These are phyloP conservation scores for Phyllosticta citribraziliensis DNA, from an alignment of 2,329 filamentous ascomycete genomes.

Conservation along the genomic window DNA sequence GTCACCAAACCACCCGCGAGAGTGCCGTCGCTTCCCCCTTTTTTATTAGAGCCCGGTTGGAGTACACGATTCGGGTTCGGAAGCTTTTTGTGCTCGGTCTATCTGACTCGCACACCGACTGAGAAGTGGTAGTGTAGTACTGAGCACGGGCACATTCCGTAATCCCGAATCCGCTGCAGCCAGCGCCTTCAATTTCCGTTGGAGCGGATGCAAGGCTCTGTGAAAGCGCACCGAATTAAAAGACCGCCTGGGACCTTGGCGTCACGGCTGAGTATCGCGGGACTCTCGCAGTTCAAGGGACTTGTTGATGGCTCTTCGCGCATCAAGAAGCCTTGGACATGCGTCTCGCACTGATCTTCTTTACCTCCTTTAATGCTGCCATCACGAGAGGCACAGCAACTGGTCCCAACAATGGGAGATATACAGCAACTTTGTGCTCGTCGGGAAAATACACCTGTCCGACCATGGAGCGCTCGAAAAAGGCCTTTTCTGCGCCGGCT, in stretches of 20 bases:
- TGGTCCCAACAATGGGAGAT: slow-evolving; percentile 81
- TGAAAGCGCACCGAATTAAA: background rate
- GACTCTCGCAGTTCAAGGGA: background rate
- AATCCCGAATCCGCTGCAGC: background rate
- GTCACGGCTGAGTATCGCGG: background rate
- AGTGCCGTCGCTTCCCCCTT: background rate
- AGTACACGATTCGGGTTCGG: background rate
- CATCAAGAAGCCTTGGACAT: slow-evolving; percentile 1
- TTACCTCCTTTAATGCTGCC: slow-evolving; percentile 72
- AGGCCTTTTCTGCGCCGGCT: slow-evolving; percentile 80
- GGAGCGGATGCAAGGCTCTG: background rate
- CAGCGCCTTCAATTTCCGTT: background rate
- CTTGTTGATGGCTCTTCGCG: background rate
- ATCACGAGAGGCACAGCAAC: slow-evolving; percentile 84
- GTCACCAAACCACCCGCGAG: background rate
- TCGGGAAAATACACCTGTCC: slow-evolving; percentile 97
- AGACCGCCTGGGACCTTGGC: background rate
- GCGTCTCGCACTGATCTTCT: slow-evolving; percentile 29
- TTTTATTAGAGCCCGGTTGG: background rate
- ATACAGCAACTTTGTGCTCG: slow-evolving; percentile 96
- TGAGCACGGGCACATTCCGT: background rate
- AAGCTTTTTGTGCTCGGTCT: background rate
- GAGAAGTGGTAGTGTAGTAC: background rate
- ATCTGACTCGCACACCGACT: background rate
- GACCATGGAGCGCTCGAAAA: slow-evolving; percentile 99